Base-by-base conservation (phyloP, 148 eudicot genomes). In the Vaccinium darrowii region DNA sequence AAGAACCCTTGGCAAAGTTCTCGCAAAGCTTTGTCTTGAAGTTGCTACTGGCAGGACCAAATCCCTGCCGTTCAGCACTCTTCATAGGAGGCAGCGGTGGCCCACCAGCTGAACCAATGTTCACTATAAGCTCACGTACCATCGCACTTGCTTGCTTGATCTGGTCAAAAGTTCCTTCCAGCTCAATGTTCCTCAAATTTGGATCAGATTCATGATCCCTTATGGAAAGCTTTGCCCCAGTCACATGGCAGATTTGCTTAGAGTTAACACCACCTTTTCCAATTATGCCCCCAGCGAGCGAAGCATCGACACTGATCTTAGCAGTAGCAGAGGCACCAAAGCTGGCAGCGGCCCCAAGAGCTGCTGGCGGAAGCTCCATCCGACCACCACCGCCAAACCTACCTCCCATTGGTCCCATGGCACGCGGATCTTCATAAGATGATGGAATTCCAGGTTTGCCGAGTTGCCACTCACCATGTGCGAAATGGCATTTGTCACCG, bases 11-110 rank as follows among this genome's bases (percentile, higher is more conserved):
- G 7, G 84, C 58, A 69, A 82, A 82, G 53, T 69, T 82, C 33
- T 82, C 84, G 2, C 84, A 82, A 72, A 67, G 30, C 77, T 82
- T 82, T 1, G 84, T 82, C 84, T 82, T 82, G 88, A 81, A 91
- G 88, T 95, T 92, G 83, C 85, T 69, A 27, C 74, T 83, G 2
- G 83, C 91, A 36, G 89, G 87, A 39, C 85, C 92, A 33, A 83
- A 73, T n/a, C 89, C 90, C 8, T 76, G 62, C 82, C 36, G 75
- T 18, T 25, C 73, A 54, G 19, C 79, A 53, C 74, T 86, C 72
- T 76, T 88, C 58, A 25, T 62, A 39, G 89, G 90, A 11, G 87
- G 88, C 19, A 86, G 74, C 90, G 3, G 91, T 74, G 84, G 12
- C 27, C 10, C 74, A 27, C 74, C 74, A 7, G 47, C 58, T 21